Evolutionary conservation across 805 yeast species (phyloP).

Genomic region (Lipomyces anomalus): DNA sequence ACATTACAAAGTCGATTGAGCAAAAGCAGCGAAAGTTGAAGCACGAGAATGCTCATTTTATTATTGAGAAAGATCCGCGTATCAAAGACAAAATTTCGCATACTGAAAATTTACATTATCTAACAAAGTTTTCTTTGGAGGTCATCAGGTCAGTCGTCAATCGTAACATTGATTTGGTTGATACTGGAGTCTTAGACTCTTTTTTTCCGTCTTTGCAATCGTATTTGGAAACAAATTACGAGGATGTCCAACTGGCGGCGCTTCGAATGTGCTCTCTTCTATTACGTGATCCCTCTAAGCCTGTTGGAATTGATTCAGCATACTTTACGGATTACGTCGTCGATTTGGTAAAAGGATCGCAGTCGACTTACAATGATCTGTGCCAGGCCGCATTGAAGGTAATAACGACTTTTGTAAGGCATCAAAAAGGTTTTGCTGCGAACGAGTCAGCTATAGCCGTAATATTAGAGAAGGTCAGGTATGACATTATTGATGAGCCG

Average conservation of each 20-base stretch:
- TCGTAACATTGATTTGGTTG: conserved; percentile 54
- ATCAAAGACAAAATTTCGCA: conserved; percentile 35
- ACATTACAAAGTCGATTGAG: neutral
- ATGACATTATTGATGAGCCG: conserved; percentile 80
- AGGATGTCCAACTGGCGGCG: conserved; percentile 66
- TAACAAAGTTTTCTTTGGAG: conserved; percentile 75
- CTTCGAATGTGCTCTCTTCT: conserved; percentile 53
- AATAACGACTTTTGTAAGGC: conserved; percentile 65
- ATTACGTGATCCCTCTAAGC: neutral
- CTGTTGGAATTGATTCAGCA: neutral
- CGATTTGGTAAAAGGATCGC: conserved; percentile 63
- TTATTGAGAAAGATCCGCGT: neutral
- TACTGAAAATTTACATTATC: conserved; percentile 50
- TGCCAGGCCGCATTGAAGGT: conserved; percentile 76
- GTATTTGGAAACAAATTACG: conserved; percentile 60
- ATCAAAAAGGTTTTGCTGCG: conserved; percentile 57
- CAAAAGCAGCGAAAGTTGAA: neutral
- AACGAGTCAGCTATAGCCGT: conserved; percentile 70
- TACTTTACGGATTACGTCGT: conserved; percentile 22
- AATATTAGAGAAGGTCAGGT: conserved; percentile 63
- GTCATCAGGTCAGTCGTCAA: conserved; percentile 64
- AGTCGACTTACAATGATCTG: conserved; percentile 69
- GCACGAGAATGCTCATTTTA: neutral
- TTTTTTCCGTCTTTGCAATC: conserved; percentile 68
- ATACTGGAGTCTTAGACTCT: conserved; percentile 56